These are phyloP conservation scores for Eutrema yunnanense DNA, from an alignment of 345 rosid genomes.

Conservation along the genomic window DNA sequence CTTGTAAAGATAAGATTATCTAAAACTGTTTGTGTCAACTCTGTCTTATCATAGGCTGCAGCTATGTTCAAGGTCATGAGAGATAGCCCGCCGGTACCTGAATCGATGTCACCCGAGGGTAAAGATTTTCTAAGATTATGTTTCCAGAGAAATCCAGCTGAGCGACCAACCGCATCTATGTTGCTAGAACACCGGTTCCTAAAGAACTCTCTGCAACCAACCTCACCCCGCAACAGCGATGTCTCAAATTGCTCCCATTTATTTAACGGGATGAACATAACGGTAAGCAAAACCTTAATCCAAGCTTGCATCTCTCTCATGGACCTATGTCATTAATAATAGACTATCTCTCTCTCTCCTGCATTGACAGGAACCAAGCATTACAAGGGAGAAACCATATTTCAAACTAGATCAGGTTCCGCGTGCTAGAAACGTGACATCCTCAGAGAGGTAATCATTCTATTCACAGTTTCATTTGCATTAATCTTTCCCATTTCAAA, in stretches of 20 bases:
- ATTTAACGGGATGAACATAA: slow-evolving; percentile 40
- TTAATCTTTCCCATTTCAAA: neutral
- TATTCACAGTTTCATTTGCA: neutral
- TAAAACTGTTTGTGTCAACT: neutral
- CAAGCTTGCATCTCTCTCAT: neutral
- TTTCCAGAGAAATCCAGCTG: slow-evolving; percentile 86
- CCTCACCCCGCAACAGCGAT: slow-evolving; percentile 31
- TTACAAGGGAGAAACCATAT: slow-evolving; percentile 37
- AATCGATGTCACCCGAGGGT: slow-evolving; percentile 71
- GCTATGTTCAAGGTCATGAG: slow-evolving; percentile 92
- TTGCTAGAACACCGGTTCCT: slow-evolving; percentile 76
- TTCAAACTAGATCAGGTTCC: slow-evolving; percentile 40
- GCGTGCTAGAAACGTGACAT: slow-evolving; percentile 24
- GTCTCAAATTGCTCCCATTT: slow-evolving; percentile 30
- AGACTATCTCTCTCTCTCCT: neutral
- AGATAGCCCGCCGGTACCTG: slow-evolving; percentile 80
- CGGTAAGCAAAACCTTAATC: slow-evolving; percentile 33
- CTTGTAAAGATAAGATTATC: neutral
- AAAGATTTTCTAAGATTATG: slow-evolving; percentile 80
- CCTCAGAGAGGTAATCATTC: slow-evolving; percentile 43
- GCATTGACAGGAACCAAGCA: slow-evolving; percentile 42
- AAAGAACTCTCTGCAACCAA: slow-evolving; percentile 36
- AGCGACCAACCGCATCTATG: slow-evolving; percentile 66
- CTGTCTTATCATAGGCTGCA: slow-evolving; percentile 58
- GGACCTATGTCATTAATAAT: neutral